Base-by-base conservation (phyloP, 192 early-diverging fungal species). In the Phycomyces blakesleeanus region DNA sequence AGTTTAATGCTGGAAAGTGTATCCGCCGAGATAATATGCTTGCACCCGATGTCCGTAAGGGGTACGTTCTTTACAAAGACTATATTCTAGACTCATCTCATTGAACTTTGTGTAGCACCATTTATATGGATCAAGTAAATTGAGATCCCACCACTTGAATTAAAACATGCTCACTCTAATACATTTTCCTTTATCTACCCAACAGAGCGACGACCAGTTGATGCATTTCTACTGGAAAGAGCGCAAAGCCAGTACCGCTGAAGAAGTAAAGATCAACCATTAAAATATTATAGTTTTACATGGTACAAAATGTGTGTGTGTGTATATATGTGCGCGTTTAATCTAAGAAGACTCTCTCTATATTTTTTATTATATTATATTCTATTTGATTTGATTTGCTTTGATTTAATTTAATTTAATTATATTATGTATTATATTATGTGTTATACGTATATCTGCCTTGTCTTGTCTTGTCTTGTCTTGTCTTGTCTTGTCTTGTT, bases 181-280 rank as follows among this genome's bases (percentile, higher is more conserved):
- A 2, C 29, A 61, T 60, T 34, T 51, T 22, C 12, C 5, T 40
- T 24, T 44, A 11, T 61, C 11, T 51, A 15, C 4, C 8, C 22
- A 14, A 14, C 60, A 72, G 66, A 75, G 77, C 1, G 87, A 89
- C 21, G 90, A 91, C 42, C 83, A 80, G 40, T 71, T 92, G 37
- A 69, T 91, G 73, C 90, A 89, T 60, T 88, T 94, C 51, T 90
- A 80, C 68, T 94, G 92, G 92, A 88, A 85, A 59, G 87, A 91
- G 27, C 75, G 85, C 40, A 75, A 76, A 47, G 78, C 75, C 22
- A 18, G 38, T 55, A 49, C 54, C 8, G 72, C 75, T 24, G 81
- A 83, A 54, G 88, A 83, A 34, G 79, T 81, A 76, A 55, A 64
- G 16, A 10, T 24, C 9, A 41, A 41, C n/a, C 18, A 16, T 12